Evolutionary conservation across 495 filamentous ascomycete genomes (phyloP).

Genomic region (Lepraria neglecta): DNA sequence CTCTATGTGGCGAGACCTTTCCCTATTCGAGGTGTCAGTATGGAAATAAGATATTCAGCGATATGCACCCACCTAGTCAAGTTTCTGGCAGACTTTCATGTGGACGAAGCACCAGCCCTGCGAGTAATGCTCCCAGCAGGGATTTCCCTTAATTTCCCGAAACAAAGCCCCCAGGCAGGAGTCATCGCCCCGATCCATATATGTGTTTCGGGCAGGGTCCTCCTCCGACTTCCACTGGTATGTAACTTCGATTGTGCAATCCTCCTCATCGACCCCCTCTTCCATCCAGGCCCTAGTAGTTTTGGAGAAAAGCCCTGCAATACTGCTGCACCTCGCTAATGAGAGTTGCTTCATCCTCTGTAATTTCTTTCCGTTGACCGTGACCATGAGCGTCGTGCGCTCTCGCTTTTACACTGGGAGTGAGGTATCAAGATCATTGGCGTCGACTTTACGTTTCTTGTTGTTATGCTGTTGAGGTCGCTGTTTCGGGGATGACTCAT

Average conservation of each 20-base stretch:
- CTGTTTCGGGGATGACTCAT: too few relatives aligned
- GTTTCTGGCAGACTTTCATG: slow-evolving; percentile 1
- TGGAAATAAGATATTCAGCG: too few relatives aligned
- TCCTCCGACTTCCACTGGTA: neutral
- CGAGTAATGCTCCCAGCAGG: neutral
- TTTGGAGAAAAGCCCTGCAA: neutral
- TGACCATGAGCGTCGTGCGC: neutral
- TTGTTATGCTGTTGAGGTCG: too few relatives aligned
- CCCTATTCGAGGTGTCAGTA: too few relatives aligned
- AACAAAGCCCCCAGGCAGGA: neutral
- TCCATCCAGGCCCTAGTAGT: neutral
- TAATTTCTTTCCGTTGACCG: neutral
- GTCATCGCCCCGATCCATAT: neutral
- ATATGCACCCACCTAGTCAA: too few relatives aligned
- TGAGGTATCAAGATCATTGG: too few relatives aligned
- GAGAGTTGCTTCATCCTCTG: neutral
- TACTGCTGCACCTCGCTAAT: neutral
- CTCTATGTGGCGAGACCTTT: too few relatives aligned
- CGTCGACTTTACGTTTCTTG: too few relatives aligned
- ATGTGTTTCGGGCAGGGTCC: neutral
- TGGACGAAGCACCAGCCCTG: neutral
- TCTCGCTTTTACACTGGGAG: too few relatives aligned
- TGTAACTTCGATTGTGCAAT: neutral
- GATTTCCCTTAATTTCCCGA: neutral
- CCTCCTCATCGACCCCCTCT: neutral